Conservation (phyloP, 345 rosid genomes). For the Erucastrum elatum region DNA sequence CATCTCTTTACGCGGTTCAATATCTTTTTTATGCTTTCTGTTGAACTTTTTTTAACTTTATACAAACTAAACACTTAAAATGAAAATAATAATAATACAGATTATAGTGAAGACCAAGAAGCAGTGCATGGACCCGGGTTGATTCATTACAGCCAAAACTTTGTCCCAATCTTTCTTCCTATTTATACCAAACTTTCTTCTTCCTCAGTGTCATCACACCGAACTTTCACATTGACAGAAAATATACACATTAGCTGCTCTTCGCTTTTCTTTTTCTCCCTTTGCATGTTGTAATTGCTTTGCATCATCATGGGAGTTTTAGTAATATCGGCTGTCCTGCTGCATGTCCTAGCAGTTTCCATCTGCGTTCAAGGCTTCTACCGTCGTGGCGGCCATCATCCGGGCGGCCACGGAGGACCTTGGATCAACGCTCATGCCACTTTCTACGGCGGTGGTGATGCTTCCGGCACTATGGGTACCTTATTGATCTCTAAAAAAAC, state of each 20-base stretch:
- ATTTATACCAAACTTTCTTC: constrained; percentile 31
- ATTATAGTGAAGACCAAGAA: constrained; percentile 18
- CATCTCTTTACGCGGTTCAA: constrained; percentile 13
- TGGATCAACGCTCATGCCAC: constrained; percentile 81
- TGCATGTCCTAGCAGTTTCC: constrained; percentile 25
- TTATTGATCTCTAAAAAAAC: neutral
- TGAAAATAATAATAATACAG: neutral
- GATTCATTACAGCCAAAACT: constrained; percentile 33
- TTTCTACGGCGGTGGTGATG: constrained; percentile 78
- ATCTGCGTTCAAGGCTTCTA: constrained; percentile 20
- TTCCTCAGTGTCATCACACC: constrained; percentile 23
- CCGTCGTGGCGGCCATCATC: constrained; percentile 32
- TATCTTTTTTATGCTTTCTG: neutral
- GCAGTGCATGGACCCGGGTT: constrained; percentile 37
- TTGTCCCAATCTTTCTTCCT: constrained; percentile 22
- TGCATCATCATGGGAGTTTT: constrained; percentile 32
- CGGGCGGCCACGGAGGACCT: constrained; percentile 45
- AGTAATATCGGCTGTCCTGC: constrained; percentile 4
- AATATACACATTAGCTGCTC: neutral
- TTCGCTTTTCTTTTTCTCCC: neutral
- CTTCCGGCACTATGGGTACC: constrained; percentile 81
- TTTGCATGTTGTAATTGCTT: constrained; percentile 21
- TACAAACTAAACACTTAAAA: neutral
- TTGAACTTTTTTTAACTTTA: neutral
- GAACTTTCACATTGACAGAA: constrained; percentile 4